Conservation (phyloP, 2,329 filamentous ascomycete species). For the Diatrype stigma region DNA sequence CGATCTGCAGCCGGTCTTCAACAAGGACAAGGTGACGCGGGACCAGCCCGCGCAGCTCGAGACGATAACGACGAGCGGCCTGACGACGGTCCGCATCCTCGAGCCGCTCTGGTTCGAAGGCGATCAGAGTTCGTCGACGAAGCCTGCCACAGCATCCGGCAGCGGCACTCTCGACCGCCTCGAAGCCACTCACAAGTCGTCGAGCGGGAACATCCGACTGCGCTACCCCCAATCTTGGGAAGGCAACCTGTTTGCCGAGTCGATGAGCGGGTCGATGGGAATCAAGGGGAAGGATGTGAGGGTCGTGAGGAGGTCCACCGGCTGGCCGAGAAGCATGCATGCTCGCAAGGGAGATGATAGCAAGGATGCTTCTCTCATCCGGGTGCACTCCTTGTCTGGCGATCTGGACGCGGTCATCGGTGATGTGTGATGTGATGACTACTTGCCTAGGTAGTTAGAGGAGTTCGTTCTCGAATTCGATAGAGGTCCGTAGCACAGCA, state of each 20-base stretch:
- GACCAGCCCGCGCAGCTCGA: slow-evolving; percentile 26
- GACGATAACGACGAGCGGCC: slow-evolving; percentile 43
- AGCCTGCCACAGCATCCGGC: neutral
- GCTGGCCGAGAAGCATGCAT: slow-evolving; percentile 29
- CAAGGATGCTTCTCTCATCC: slow-evolving; percentile 30
- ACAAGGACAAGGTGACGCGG: slow-evolving; percentile 16
- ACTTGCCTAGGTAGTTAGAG: too few species aligned
- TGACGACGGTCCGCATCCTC: slow-evolving; percentile 32
- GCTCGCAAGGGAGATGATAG: slow-evolving; percentile 39
- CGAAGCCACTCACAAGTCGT: slow-evolving; percentile 37
- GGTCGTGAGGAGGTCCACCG: slow-evolving; percentile 27
- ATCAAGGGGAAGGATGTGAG: slow-evolving; percentile 40
- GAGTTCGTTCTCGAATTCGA: too few species aligned
- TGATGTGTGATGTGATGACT: slow-evolving; percentile 8
- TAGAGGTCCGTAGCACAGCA: too few species aligned
- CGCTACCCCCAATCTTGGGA: slow-evolving; percentile 47
- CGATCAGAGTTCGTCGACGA: slow-evolving; percentile 1
- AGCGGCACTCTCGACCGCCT: slow-evolving; percentile 30
- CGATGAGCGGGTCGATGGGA: slow-evolving; percentile 36
- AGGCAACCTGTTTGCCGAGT: slow-evolving; percentile 37
- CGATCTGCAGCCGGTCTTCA: slow-evolving; percentile 40
- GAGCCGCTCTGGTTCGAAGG: slow-evolving; percentile 40
- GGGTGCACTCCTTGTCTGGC: slow-evolving; percentile 28
- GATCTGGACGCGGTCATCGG: slow-evolving; percentile 23
- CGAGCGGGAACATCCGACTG: slow-evolving; percentile 40